These are phyloP conservation scores for Arthrobotrys musiformis DNA, from an alignment of 2,329 filamentous ascomycete species.

Conservation along the genomic window DNA sequence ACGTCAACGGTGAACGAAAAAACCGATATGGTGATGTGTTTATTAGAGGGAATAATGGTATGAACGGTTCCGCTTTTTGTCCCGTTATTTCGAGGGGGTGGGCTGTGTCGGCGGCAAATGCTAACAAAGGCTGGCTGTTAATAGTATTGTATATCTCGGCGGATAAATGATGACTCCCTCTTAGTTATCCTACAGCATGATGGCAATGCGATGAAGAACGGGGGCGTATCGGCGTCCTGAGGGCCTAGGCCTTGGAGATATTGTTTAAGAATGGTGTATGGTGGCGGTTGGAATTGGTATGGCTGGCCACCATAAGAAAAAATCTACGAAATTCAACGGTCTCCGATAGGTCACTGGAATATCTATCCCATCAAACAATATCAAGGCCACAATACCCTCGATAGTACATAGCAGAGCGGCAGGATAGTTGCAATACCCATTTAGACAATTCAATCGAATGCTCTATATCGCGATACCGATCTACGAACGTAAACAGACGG, in stretches of 20 bases:
- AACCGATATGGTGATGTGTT: constrained; percentile 76
- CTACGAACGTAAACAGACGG: not conserved
- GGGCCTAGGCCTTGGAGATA: not conserved
- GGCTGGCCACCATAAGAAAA: not conserved
- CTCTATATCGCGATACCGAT: not conserved
- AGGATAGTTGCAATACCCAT: not conserved
- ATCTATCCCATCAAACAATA: not conserved
- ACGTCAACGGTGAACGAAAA: constrained; percentile 74
- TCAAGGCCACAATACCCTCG: not conserved
- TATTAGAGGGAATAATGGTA: constrained; percentile 76
- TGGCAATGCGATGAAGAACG: not conserved
- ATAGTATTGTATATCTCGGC: constrained; percentile 54
- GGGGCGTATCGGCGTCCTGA: not conserved
- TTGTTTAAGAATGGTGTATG: not conserved
- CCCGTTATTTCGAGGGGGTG: not conserved
- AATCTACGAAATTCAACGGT: not conserved
- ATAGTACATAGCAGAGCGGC: not conserved
- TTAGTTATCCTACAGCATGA: not conserved
- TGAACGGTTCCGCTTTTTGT: not conserved
- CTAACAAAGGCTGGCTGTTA: not conserved
- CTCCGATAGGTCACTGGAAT: not conserved
- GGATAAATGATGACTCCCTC: constrained; percentile 33
- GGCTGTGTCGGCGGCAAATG: not conserved
- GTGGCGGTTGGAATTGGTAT: not conserved
- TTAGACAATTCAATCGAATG: not conserved